phyloP scores from a whole-genome alignment of 2,329 filamentous ascomycete species.

The Alternaria solani region DNA sequence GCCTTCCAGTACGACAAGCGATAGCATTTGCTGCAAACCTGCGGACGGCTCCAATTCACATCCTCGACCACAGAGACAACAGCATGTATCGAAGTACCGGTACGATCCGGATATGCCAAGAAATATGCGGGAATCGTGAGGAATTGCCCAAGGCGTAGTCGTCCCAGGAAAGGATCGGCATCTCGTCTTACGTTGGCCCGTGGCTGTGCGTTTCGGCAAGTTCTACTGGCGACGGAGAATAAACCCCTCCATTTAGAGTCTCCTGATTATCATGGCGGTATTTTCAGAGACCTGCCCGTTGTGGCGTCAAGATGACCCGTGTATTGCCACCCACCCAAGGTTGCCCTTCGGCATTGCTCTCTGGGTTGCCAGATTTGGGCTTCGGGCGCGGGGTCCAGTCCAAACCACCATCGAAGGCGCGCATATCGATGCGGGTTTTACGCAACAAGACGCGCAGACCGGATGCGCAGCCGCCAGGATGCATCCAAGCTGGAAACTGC shows the following conservation, averaged over 20 bases:
- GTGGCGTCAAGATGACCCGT: slow-evolving; percentile 16
- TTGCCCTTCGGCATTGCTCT: slow-evolving; percentile 15
- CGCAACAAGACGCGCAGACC: slow-evolving; percentile 24
- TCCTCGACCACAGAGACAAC: background rate
- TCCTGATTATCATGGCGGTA: slow-evolving; percentile 2
- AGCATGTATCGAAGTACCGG: slow-evolving; percentile 3
- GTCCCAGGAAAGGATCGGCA: slow-evolving; percentile 32
- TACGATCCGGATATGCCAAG: slow-evolving; percentile 30
- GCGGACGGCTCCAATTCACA: background rate
- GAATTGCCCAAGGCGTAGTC: slow-evolving; percentile 9
- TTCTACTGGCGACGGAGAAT: slow-evolving; percentile 5
- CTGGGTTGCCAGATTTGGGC: slow-evolving; percentile 10
- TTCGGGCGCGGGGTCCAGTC: slow-evolving; percentile 24
- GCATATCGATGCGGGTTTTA: slow-evolving; percentile 21
- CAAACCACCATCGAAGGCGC: slow-evolving; percentile 30
- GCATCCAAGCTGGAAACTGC: slow-evolving; percentile 12
- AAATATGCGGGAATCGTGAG: slow-evolving; percentile 27
- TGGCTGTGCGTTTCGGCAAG: slow-evolving; percentile 7
- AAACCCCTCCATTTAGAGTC: background rate
- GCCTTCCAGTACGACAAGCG: background rate
- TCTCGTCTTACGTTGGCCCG: slow-evolving; percentile 8
- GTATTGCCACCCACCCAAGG: slow-evolving; percentile 7
- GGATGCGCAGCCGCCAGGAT: slow-evolving; percentile 2
- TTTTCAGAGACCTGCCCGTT: slow-evolving; percentile 7
- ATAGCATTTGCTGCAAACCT: background rate